Percentiles rank a stretch among this genome's conserved stretches.
phyloP scores from a whole-genome alignment of 163 green algal species.

The Smithsoniella earleae region DNA sequence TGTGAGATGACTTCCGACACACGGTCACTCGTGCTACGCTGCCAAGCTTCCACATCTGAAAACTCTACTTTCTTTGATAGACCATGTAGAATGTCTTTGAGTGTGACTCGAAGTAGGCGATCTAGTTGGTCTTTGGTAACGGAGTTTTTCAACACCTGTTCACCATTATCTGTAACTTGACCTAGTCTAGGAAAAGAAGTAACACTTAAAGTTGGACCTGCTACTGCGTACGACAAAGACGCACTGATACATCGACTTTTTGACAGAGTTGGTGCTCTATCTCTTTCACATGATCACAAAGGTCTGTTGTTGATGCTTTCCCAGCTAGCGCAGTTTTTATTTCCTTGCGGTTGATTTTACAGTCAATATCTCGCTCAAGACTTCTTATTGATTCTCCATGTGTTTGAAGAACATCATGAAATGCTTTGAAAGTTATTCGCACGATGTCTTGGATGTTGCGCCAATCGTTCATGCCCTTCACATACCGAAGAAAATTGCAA shows the following conservation, averaged over 20 bases:
- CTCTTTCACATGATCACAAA: constrained; percentile 34
- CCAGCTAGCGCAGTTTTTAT: constrained; percentile 34
- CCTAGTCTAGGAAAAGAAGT: too few relatives aligned
- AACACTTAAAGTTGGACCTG: too few relatives aligned
- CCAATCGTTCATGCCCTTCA: constrained; percentile 41
- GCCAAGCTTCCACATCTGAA: not conserved
- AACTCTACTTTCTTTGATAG: not conserved
- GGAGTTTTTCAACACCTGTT: too few relatives aligned
- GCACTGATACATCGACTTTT: not conserved
- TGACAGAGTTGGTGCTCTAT: not conserved
- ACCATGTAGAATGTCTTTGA: not conserved
- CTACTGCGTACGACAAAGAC: too few relatives aligned
- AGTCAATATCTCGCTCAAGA: constrained; percentile 34
- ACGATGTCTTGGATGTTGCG: constrained; percentile 43
- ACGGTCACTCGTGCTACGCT: not conserved
- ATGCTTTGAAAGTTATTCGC: constrained; percentile 42
- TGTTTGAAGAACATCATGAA: constrained; percentile 38
- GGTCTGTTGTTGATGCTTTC: constrained; percentile 36
- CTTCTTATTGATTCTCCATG: constrained; percentile 39
- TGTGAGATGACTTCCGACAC: not conserved
- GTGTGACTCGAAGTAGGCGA: not conserved
- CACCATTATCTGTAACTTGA: too few relatives aligned
- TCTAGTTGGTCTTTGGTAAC: not conserved
- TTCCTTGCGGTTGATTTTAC: constrained; percentile 37
- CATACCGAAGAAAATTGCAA: too few relatives aligned